Evolutionary conservation across 139 green algal species (phyloP).

Genomic region (Micromonas pusilla): DNA sequence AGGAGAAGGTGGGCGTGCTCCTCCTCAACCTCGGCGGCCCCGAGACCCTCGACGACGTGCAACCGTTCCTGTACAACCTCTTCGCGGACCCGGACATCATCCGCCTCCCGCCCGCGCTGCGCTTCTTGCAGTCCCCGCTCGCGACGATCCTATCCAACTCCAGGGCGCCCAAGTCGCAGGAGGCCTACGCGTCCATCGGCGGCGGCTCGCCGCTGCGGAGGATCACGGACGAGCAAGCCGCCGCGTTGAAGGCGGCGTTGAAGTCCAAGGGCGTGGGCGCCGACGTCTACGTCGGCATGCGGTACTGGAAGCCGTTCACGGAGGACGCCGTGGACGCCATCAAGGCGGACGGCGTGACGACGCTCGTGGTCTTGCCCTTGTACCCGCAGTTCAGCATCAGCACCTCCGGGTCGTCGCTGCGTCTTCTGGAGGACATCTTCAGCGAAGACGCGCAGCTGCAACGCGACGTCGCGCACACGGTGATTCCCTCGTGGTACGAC

Average conservation of each 20-base stretch:
- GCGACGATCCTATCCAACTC: constrained; percentile 73
- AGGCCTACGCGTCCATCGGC: constrained; percentile 91
- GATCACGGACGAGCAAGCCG: constrained; percentile 91
- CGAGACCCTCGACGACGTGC: constrained; percentile 90
- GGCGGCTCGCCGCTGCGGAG: constrained; percentile 83
- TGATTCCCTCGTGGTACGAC: constrained; percentile 72
- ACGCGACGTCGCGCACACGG: constrained; percentile 65
- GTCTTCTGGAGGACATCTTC: constrained; percentile 79
- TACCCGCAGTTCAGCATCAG: constrained; percentile 96
- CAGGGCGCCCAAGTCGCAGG: constrained; percentile 60
- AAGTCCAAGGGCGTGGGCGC: constrained; percentile 36
- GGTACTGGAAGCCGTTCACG: constrained; percentile 98
- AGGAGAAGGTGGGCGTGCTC: constrained; percentile 80
- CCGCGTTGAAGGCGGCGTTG: constrained; percentile 59
- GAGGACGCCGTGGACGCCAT: constrained; percentile 84
- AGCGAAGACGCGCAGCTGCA: constrained; percentile 45
- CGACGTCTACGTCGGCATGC: constrained; percentile 93
- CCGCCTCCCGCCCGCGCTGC: constrained; percentile 49
- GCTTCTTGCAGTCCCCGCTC: constrained; percentile 76
- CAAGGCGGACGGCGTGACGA: constrained; percentile 74
- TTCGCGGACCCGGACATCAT: constrained; percentile 98
- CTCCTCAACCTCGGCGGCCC: constrained; percentile 96
- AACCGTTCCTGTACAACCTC: constrained; percentile 98
- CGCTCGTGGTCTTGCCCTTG: constrained; percentile 86
- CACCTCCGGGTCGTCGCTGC: constrained; percentile 81